Evolutionary conservation across 2,329 filamentous ascomycete species (phyloP).

Genomic region (Drechslerella coelobrocha): DNA sequence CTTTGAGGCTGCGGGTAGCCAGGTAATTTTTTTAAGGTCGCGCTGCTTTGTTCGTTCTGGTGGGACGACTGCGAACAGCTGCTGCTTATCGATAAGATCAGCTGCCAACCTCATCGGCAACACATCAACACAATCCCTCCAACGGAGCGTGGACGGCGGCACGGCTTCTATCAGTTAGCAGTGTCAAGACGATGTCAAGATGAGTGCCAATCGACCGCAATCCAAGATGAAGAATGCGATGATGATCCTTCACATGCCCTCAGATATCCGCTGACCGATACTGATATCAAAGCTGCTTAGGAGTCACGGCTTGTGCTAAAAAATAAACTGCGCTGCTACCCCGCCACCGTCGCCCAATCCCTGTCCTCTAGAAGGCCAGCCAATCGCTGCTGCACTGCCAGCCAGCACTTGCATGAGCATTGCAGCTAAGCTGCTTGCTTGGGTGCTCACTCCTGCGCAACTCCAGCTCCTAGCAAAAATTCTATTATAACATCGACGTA

Average conservation of each 20-base stretch:
- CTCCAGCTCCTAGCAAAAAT: neutral
- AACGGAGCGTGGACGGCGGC: too few relatives aligned
- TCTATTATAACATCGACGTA: neutral
- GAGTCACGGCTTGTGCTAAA: neutral
- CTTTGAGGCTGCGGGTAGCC: too few relatives aligned
- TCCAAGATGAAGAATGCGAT: too few relatives aligned
- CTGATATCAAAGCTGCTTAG: neutral
- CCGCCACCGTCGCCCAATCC: neutral
- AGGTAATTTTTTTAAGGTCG: too few relatives aligned
- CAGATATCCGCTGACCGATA: too few relatives aligned
- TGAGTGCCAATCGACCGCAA: too few relatives aligned
- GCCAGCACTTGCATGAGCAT: slow-evolving; percentile 47
- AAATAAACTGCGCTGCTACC: slow-evolving; percentile 1
- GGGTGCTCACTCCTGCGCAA: too few relatives aligned
- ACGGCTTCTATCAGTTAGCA: too few relatives aligned
- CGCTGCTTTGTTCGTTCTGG: too few relatives aligned
- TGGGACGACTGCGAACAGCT: too few relatives aligned
- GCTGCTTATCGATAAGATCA: slow-evolving; percentile 36
- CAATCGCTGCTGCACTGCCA: slow-evolving; percentile 45
- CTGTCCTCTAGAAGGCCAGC: slow-evolving; percentile 17
- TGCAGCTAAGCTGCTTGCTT: slow-evolving; percentile 18
- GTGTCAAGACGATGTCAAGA: too few relatives aligned
- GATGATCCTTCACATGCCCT: too few relatives aligned
- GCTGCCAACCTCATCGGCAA: slow-evolving; percentile 23
- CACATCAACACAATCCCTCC: slow-evolving; percentile 17